Evolutionary conservation across 2,329 filamentous ascomycete species (phyloP).

Genomic region (Hymenoscyphus linearis): DNA sequence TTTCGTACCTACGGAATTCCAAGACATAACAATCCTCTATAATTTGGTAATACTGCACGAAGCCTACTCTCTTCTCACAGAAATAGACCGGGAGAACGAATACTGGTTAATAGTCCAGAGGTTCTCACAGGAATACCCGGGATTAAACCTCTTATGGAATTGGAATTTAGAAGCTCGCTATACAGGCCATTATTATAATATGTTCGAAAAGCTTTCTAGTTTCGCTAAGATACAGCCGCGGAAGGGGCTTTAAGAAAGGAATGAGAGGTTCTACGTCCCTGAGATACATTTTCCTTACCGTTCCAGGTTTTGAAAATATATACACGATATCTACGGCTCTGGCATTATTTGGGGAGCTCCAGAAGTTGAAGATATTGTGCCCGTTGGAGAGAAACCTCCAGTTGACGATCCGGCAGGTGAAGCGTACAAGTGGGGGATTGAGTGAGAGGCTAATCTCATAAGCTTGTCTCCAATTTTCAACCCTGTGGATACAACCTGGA

Average conservation of each 20-base stretch:
- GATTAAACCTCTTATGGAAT: conserved; percentile 65
- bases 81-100: conserved; percentile 34
- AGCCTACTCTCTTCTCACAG: conserved; percentile 50
- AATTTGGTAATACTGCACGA: conserved; percentile 78
- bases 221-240: conserved; percentile 67
- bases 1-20: conserved; percentile 68
- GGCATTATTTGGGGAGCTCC: conserved; percentile 11
- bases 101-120: conserved; percentile 59
- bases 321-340: conserved; percentile 48
- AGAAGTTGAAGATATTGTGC: neutral
- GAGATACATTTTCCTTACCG: conserved; percentile 67
- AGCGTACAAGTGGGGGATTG: neutral
- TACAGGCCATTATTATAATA: conserved; percentile 64
- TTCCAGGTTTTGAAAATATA: conserved; percentile 55
- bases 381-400: neutral
- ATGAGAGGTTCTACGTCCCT: conserved; percentile 72
- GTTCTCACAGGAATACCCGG: conserved; percentile 56
- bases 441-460: neutral
- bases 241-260: conserved; percentile 72
- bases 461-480: neutral
- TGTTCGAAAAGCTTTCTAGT: conserved; percentile 60
- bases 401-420: neutral
- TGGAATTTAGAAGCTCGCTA: conserved; percentile 66
- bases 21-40: conserved; percentile 76
- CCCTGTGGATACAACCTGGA: neutral